Conservation (phyloP, 257 asterid species). For the Petunia axillaris region DNA sequence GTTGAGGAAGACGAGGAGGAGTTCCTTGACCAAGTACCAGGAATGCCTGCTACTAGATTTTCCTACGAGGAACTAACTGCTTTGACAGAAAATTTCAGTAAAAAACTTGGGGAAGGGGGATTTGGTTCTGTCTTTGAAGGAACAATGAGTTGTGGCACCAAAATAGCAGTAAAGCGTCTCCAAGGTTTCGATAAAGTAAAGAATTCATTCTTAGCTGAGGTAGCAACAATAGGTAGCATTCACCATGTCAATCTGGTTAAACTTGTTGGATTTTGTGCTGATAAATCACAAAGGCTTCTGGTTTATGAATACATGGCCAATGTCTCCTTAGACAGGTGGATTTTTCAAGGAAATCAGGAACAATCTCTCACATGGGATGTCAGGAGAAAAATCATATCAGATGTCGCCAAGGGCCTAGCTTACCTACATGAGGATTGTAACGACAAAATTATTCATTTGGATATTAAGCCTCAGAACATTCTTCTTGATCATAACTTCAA, state of each 20-base stretch:
- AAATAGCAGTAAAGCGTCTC: constrained; percentile 32
- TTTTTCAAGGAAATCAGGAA: constrained; percentile 3
- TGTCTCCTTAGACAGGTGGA: constrained; percentile 34
- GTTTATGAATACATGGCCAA: constrained; percentile 31
- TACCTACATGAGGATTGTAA: constrained; percentile 38
- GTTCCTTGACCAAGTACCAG: constrained; percentile 21
- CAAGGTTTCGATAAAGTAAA: constrained; percentile 12
- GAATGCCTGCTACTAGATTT: constrained; percentile 31
- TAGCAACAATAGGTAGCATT: constrained; percentile 28
- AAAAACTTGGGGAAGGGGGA: neutral
- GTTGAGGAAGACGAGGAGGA: neutral
- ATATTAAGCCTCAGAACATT: constrained; percentile 34
- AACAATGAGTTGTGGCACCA: constrained; percentile 21
- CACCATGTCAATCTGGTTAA: constrained; percentile 33
- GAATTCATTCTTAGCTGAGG: constrained; percentile 30
- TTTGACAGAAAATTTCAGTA: constrained; percentile 23
- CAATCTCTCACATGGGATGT: constrained; percentile 25
- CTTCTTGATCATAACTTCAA: constrained; percentile 26
- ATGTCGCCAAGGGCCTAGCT: constrained; percentile 33
- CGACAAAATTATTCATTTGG: constrained; percentile 33
- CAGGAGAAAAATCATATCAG: constrained; percentile 28
- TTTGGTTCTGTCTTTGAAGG: constrained; percentile 37
- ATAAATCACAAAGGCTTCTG: constrained; percentile 30
- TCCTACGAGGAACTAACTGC: constrained; percentile 26
- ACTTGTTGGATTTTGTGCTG: constrained; percentile 31